Percentiles rank a stretch among this genome's conserved stretches.
phyloP scores from a whole-genome alignment of 179 eudicot species.

The Sideroxylon spinosum region DNA sequence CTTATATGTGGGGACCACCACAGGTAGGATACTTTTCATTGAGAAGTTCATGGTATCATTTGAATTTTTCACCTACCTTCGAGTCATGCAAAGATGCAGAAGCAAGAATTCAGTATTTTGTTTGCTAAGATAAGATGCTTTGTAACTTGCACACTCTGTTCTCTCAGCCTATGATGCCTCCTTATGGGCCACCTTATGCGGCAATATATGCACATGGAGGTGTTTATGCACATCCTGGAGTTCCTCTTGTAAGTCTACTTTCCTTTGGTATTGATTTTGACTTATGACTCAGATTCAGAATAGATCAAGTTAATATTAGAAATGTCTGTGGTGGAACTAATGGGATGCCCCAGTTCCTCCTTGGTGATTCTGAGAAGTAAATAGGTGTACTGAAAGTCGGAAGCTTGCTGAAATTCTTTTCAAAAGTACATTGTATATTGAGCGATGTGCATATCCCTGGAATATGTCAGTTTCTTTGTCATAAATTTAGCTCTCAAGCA shows the following conservation, averaged over 20 bases:
- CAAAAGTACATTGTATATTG: background rate
- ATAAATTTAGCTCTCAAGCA: background rate
- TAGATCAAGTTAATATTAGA: background rate
- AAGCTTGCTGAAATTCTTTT: background rate
- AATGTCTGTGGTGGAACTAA: background rate
- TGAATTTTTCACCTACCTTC: background rate
- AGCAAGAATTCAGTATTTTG: background rate
- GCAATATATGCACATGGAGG: constrained; percentile 88
- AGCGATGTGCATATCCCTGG: background rate
- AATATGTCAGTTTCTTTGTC: background rate
- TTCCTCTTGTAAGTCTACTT: constrained; percentile 57
- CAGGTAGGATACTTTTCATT: constrained; percentile 45
- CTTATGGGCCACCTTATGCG: constrained; percentile 87
- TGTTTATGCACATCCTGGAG: constrained; percentile 77
- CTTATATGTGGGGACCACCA: constrained; percentile 96
- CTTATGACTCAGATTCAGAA: background rate
- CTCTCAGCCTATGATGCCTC: constrained; percentile 79
- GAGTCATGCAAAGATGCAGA: background rate
- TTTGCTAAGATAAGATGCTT: background rate
- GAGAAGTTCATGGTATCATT: too few species aligned
- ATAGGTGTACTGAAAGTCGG: background rate
- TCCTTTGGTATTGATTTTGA: background rate
- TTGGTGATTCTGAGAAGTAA: background rate
- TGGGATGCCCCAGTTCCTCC: background rate
- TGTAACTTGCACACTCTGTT: constrained; percentile 1